These are phyloP conservation scores for Microdochium bolleyi DNA, from an alignment of 2,329 filamentous ascomycete genomes.

Conservation along the genomic window DNA sequence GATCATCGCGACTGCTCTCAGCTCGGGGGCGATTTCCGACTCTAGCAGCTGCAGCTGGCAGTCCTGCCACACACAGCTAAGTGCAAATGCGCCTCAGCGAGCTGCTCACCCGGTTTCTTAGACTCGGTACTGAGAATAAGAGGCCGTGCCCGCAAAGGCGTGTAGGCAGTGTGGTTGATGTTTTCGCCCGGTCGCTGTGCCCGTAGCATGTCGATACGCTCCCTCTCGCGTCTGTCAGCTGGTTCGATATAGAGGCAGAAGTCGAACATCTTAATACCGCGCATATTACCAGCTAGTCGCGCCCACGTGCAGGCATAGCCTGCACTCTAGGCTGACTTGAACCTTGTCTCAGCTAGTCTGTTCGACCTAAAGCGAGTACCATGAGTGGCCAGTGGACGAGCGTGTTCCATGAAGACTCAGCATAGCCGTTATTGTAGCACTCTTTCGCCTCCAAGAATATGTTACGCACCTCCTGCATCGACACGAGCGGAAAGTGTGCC, in stretches of 20 bases:
- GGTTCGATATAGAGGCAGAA: constrained; percentile 6
- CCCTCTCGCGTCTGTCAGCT: background rate
- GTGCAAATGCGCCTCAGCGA: constrained; percentile 7
- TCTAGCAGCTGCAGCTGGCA: constrained; percentile 8
- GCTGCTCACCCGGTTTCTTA: constrained; percentile 8
- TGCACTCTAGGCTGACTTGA: background rate
- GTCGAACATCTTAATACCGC: constrained; percentile 5
- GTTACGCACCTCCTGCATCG: constrained; percentile 1
- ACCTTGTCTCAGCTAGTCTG: background rate
- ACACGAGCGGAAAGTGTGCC: background rate
- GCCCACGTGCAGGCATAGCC: constrained; percentile 5
- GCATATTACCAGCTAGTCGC: constrained; percentile 1
- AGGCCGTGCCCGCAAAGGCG: constrained; percentile 5
- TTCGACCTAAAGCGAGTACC: background rate
- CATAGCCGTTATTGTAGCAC: constrained; percentile 4
- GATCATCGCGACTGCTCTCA: background rate
- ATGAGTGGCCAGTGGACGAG: background rate
- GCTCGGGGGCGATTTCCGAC: constrained; percentile 8
- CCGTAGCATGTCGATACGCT: background rate
- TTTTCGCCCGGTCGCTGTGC: background rate
- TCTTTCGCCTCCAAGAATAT: constrained; percentile 2
- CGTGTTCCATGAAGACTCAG: constrained; percentile 6
- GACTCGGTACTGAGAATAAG: constrained; percentile 11
- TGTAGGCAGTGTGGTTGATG: constrained; percentile 11
- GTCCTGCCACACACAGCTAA: constrained; percentile 11